Evolutionary conservation across 306 rosid genomes (phyloP).

Genomic region (Fragaria nilgerrensis): DNA sequence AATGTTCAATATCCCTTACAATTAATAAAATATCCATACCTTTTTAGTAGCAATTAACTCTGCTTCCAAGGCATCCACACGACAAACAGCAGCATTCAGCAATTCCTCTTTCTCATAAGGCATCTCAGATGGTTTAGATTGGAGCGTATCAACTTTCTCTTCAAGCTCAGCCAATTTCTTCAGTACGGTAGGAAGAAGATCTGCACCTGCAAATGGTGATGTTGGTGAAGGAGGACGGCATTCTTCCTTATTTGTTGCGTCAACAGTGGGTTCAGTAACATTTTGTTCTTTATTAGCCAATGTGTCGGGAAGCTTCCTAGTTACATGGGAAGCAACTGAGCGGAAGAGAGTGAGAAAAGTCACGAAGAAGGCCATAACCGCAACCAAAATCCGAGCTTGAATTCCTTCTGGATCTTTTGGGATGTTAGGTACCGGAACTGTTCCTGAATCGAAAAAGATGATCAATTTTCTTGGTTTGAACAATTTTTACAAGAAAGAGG

Average conservation of each 20-base stretch:
- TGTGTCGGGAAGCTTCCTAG: constrained; percentile 43
- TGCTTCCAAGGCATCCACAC: constrained; percentile 97
- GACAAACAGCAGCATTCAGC: constrained; percentile 96
- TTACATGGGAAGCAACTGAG: constrained; percentile 42
- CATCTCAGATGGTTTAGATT: constrained; percentile 91
- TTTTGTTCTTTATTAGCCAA: constrained; percentile 35
- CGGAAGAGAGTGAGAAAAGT: constrained; percentile 48
- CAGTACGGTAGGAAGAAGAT: constrained; percentile 54
- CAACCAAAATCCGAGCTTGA: constrained; percentile 47
- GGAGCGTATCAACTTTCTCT: constrained; percentile 74
- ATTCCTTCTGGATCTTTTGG: constrained; percentile 48
- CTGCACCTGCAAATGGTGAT: constrained; percentile 36
- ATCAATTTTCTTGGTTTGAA: background rate
- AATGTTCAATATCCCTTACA: background rate
- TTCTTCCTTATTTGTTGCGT: constrained; percentile 40
- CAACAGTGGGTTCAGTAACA: constrained; percentile 28
- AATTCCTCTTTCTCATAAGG: constrained; percentile 87
- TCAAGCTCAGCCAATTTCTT: constrained; percentile 82
- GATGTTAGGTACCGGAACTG: constrained; percentile 35
- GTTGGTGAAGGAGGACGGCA: constrained; percentile 40
- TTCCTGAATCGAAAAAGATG: constrained; percentile 47
- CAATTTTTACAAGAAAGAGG: background rate
- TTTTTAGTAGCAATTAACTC: constrained; percentile 90
- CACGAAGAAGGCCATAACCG: constrained; percentile 62
- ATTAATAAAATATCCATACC: constrained; percentile 38